Evolutionary conservation across 352 stramenopile species (phyloP).

Genomic region (Phytophthora pinifolia): DNA sequence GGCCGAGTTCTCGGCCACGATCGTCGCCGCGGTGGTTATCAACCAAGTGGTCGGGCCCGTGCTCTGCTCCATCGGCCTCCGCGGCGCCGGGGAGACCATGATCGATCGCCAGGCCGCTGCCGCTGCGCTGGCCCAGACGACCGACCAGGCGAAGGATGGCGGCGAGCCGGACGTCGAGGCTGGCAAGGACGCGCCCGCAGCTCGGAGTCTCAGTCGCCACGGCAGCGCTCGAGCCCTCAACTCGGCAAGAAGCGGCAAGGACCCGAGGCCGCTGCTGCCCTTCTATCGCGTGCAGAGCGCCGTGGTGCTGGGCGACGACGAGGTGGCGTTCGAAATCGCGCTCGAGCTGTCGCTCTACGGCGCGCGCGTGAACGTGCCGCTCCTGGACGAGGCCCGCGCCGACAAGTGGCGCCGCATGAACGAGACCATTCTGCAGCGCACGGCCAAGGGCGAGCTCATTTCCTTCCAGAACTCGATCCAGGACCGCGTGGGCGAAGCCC

Average conservation of each 20-base stretch:
- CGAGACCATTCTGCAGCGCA: conserved; percentile 46
- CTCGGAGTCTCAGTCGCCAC: too few relatives aligned
- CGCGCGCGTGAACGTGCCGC: conserved; percentile 58
- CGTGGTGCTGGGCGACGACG: conserved; percentile 64
- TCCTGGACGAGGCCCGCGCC: conserved; percentile 57
- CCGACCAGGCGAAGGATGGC: too few relatives aligned
- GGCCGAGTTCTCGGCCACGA: conserved; percentile 58
- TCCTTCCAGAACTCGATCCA: conserved; percentile 65
- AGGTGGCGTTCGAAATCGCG: conserved; percentile 62
- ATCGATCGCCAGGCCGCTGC: too few relatives aligned
- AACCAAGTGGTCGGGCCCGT: conserved; percentile 76
- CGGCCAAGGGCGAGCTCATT: conserved; percentile 62
- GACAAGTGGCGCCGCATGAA: conserved; percentile 65
- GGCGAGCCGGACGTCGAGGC: too few relatives aligned
- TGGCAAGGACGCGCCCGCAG: too few relatives aligned
- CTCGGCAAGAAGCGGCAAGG: too few relatives aligned
- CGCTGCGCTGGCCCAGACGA: too few relatives aligned
- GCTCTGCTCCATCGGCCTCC: conserved; percentile 59
- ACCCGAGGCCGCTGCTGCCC: too few relatives aligned
- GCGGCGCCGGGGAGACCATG: too few relatives aligned
- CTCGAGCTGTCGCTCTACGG: conserved; percentile 65
- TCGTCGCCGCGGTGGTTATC: conserved; percentile 65
- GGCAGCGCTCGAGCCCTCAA: too few relatives aligned
- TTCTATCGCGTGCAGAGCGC: conserved; percentile 54
- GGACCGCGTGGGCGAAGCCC: conserved; percentile 26